Evolutionary conservation across 163 green algal genomes (phyloP), one percentile per base, ranked within the genome.

Genomic region (Coccomyxa subellipsoidea): DNA sequence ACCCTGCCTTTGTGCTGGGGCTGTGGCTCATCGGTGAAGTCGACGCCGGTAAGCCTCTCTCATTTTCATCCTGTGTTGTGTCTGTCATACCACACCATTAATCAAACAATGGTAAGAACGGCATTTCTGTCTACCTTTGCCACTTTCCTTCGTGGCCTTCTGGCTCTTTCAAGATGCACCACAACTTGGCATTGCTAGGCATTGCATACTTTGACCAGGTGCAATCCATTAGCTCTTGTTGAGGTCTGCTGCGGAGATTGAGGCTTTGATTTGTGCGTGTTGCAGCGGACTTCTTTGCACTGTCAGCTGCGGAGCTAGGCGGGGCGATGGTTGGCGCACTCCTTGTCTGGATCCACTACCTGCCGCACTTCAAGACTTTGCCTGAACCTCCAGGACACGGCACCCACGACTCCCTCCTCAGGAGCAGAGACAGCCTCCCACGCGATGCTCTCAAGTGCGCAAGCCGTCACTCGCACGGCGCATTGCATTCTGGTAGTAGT

Each of bases 301-400:
- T 73, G 18, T 73, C 66, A 73, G 66, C 66, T 8, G 66, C 66
- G 27, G 66, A 73, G 66, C 66, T 73, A 23, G 66, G 66, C 21
- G 66, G 66, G 0, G 6, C 66, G 21, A 73, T 73, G 66, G n/a
- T 73, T 36, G 66, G 66, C 21, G 88, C 87, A 21, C 37, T 88
- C 34, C 39, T 90, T 23, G 85, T 92, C 27, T 93, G 86, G 83
- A 47, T 92, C 6, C 86, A 87, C 78, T 92, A 87, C 54, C 72
- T 91, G 36, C 90, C 90, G 6, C 90, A 93, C 77, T 92, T 93
- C 82, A 91, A 91, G 38, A 91, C 80, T 21, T 77, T 91, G 2
- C 90, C 90, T 34, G 66, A 31, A 82, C 87, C 79, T 83, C 90
- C 23, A 79, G 82, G 0, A 31, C 25, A 27, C 29, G 29, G 27